Percentiles rank a stretch among this genome's conserved stretches.
Evolutionary conservation across 129 eudicot genomes (phyloP).

Genomic region (Lonicera japonica): DNA sequence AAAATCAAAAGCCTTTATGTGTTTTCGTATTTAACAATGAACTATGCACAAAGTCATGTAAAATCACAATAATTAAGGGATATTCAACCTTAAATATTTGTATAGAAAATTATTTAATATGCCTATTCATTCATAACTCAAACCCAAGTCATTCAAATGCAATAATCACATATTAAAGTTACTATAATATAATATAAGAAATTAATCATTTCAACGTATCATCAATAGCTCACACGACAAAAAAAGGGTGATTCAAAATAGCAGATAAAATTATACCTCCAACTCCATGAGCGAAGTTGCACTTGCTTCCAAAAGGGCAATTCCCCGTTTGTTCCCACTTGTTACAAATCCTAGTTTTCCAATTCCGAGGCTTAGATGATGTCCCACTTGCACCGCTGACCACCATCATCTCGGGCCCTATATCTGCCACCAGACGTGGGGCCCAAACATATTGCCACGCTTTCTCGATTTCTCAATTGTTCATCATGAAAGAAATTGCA

Average conservation of each 20-base stretch:
- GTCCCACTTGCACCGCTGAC: constrained; percentile 1
- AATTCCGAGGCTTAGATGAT: constrained; percentile 75
- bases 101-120: neutral
- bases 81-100: neutral
- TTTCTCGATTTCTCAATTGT: constrained; percentile 83
- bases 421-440: constrained; percentile 70
- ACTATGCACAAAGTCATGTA: neutral
- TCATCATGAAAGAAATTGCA: constrained; percentile 94
- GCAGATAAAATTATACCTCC: constrained; percentile 50
- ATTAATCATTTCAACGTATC: neutral
- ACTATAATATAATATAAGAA: too few relatives aligned
- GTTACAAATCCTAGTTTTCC: constrained; percentile 97
- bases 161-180: neutral
- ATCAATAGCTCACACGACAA: neutral
- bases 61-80: neutral
- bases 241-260: neutral
- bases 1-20: neutral
- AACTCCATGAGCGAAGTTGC: constrained; percentile 95
- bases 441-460: constrained; percentile 86
- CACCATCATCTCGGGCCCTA: constrained; percentile 25
- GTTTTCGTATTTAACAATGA: neutral
- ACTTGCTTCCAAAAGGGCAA: constrained; percentile 93
- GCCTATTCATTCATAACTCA: neutral
- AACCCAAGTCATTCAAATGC: neutral
- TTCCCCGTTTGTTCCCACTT: constrained; percentile 96